A percentile compares a stretch with the other conserved stretches of the same genome.
Conservation (phyloP, 768 basidiomycete species). For the Tylopilus rubrobrunneus region DNA sequence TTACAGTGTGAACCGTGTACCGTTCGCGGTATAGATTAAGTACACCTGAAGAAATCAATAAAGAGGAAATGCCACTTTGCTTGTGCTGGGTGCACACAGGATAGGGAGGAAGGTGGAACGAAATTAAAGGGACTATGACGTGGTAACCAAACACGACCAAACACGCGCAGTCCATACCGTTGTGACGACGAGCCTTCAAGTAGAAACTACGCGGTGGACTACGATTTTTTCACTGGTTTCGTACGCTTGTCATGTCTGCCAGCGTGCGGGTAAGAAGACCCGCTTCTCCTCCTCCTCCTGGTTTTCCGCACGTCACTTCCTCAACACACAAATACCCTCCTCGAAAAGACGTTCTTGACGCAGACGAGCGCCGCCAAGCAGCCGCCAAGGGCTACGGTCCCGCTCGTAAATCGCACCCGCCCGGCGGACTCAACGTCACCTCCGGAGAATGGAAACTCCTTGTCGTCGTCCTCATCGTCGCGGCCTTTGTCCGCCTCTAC, state of each 20-base stretch:
- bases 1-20: no score
- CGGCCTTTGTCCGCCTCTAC: conserved; percentile 79
- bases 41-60: no score
- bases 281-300: conserved; percentile 65
- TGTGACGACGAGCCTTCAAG: no score
- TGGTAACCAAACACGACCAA: neutral
- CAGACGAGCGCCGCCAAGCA: conserved; percentile 66
- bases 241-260: conserved; percentile 38
- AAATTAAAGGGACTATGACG: neutral
- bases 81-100: no score
- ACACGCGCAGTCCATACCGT: neutral
- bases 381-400: conserved; percentile 64
- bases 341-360: conserved; percentile 64
- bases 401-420: conserved; percentile 41
- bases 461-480: conserved; percentile 60
- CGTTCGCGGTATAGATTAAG: no score
- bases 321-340: conserved; percentile 54
- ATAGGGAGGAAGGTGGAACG: no score
- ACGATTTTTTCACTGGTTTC: no score
- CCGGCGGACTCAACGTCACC: conserved; percentile 63
- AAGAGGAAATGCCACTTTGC: no score
- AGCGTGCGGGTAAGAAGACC: conserved; percentile 64
- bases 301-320: conserved; percentile 34
- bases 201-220: no score
- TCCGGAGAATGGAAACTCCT: conserved; percentile 77